Evolutionary conservation across 2,329 filamentous ascomycete species (phyloP), one percentile per base, ranked within the genome.

Genomic region (Trichoderma sp.): DNA sequence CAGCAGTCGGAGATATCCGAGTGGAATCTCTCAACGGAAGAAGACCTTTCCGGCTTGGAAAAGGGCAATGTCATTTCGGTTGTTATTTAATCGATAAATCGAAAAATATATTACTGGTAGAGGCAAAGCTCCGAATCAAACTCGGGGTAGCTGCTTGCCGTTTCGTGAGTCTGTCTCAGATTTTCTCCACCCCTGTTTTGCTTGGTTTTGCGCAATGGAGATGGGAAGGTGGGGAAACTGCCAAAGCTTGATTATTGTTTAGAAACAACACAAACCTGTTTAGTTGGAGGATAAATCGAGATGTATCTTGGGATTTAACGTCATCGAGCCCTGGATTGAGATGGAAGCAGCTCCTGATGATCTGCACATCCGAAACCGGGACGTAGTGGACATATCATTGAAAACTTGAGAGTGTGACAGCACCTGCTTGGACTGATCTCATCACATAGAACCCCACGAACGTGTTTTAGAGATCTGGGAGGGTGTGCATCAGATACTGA

Each of bases 1-100:
- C 35, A 67, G 29, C 21, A 52, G 24, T 52, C 64, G 64, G 64
- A 59, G 55, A 67, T 67, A 59, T 67, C 64, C 64, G 64, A 59
- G 49, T 49, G n/a, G 35, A 13, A 57, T 4, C 35, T 57, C 29
- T 43, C 62, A 49, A 49, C 53, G 62, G 53, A 47, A 57, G 16
- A 19, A 47, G 19, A 33, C 13, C 37, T 47, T 59, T 59, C 55
- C 64, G 53, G 64, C 40, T 35, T 47, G 21, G 49, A 59, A 5
- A 13, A 27, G 10, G 35, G 5, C 35, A 27, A 29, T 5, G 27
- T 43, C 21, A 37, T 37, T 19, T 35, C 55, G 40, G n/a, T 58
- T 14, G 19, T 16, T 43, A n/a, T 29, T 35, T 27, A 59, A 40
- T 21, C 40, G 55, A 37, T 21, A 58, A 37, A 24, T 14, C 8